Evolutionary conservation across 2,329 filamentous ascomycete genomes (phyloP).

Genomic region (Alternaria panax): DNA sequence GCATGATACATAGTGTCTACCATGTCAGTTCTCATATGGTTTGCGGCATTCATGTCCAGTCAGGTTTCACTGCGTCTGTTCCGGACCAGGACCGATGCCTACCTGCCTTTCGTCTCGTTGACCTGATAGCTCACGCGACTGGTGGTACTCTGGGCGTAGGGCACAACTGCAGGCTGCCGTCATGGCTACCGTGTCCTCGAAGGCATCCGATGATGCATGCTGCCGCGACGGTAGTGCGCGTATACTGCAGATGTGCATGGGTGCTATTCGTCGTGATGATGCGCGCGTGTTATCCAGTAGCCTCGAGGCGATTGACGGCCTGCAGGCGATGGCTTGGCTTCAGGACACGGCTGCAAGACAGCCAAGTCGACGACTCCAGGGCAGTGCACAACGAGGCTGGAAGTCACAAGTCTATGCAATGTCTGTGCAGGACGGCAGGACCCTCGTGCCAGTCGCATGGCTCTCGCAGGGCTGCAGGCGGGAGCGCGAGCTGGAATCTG

Average conservation of each 20-base stretch:
- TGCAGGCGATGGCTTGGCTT: conserved; percentile 5
- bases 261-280: conserved; percentile 9
- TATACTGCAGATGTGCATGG: not conserved
- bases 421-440: conserved; percentile 11
- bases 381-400: not conserved
- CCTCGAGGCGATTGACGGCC: conserved; percentile 2
- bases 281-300: conserved; percentile 18
- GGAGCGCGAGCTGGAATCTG: conserved; percentile 25
- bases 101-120: no score
- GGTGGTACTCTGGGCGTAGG: not conserved
- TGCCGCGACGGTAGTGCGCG: not conserved
- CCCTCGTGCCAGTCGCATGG: conserved; percentile 4
- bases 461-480: conserved; percentile 26
- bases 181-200: not conserved
- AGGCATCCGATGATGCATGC: not conserved
- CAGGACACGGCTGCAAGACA: not conserved
- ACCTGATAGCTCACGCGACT: no score
- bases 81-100: no score
- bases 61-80: not conserved
- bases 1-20: not conserved
- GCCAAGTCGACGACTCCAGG: not conserved
- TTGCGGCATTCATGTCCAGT: not conserved
- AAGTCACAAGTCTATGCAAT: not conserved
- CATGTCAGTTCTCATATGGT: not conserved
- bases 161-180: not conserved